phyloP scores from a whole-genome alignment of 768 basidiomycete genomes.

The Lanmaoa pseudosensibilis region DNA sequence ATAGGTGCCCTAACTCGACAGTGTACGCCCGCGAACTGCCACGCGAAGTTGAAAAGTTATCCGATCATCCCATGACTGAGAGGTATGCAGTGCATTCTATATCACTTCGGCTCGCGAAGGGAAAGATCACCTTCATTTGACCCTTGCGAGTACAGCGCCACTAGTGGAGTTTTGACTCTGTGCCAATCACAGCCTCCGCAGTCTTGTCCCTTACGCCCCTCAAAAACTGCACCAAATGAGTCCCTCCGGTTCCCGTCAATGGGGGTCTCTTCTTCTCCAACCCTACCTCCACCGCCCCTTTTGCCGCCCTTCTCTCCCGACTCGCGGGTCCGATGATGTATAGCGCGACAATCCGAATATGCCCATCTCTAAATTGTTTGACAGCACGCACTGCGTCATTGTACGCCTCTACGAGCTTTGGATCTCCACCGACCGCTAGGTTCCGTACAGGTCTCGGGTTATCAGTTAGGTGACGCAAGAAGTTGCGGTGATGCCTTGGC shows the following conservation, averaged over 20 bases:
- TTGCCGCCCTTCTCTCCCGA: slow-evolving; percentile 11
- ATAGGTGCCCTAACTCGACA: too few relatives aligned
- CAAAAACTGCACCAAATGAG: slow-evolving; percentile 72
- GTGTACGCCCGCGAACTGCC: background rate
- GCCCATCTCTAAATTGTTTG: slow-evolving; percentile 72
- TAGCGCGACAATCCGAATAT: slow-evolving; percentile 70
- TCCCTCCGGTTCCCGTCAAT: slow-evolving; percentile 78
- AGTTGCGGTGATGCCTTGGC: slow-evolving; percentile 79
- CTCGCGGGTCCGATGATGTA: slow-evolving; percentile 76
- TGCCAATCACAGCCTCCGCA: slow-evolving; percentile 39
- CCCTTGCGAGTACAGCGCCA: too few relatives aligned
- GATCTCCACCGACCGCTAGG: slow-evolving; percentile 42
- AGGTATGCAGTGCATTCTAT: too few relatives aligned
- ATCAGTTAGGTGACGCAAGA: slow-evolving; percentile 62
- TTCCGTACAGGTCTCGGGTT: slow-evolving; percentile 61
- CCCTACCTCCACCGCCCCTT: slow-evolving; percentile 9
- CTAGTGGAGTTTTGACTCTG: background rate
- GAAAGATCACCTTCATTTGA: too few relatives aligned
- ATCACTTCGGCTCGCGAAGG: too few relatives aligned
- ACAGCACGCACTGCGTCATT: slow-evolving; percentile 63
- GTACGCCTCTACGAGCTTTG: slow-evolving; percentile 51
- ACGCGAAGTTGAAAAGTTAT: background rate
- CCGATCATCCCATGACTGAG: background rate
- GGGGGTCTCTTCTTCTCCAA: slow-evolving; percentile 25
- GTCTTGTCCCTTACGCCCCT: slow-evolving; percentile 73